Evolutionary conservation across 768 basidiomycete species (phyloP).

Genomic region (Thelephora ganbajun): DNA sequence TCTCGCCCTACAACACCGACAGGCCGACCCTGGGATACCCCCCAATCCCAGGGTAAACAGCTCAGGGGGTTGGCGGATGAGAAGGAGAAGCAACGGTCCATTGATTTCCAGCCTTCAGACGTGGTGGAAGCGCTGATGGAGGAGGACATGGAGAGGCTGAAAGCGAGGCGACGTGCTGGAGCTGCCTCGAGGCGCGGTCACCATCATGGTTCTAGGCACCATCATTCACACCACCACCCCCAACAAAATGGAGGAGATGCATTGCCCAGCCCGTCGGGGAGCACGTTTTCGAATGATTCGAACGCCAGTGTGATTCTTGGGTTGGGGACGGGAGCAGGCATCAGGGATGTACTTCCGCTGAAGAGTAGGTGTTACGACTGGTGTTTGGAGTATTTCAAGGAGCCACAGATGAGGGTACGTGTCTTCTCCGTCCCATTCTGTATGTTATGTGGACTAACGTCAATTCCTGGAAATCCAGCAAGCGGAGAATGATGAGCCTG

Average conservation of each 20-base stretch:
- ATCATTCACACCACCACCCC: constrained; percentile 16
- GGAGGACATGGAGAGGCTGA: constrained; percentile 86
- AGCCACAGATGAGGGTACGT: constrained; percentile 92
- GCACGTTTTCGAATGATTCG: constrained; percentile 68
- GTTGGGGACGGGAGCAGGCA: constrained; percentile 65
- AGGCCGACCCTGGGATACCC: constrained; percentile 2
- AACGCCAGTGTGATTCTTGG: constrained; percentile 58
- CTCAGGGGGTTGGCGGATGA: constrained; percentile 11
- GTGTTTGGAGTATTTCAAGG: constrained; percentile 95
- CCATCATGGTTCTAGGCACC: constrained; percentile 4
- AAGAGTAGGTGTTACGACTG: constrained; percentile 92
- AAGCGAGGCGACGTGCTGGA: constrained; percentile 43
- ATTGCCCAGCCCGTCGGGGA: constrained; percentile 56
- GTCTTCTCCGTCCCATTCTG: constrained; percentile 10
- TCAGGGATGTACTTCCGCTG: constrained; percentile 77
- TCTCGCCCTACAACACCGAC: constrained; percentile 35
- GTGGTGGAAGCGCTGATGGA: constrained; percentile 85
- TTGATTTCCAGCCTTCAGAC: constrained; percentile 55
- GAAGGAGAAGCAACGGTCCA: constrained; percentile 18
- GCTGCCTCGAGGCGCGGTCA: constrained; percentile 24
- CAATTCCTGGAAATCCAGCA: constrained; percentile 35
- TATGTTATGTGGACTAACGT: constrained; percentile 4
- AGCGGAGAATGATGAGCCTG: constrained; percentile 92
- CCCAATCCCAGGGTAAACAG: constrained; percentile 15
- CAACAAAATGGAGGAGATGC: constrained; percentile 26